phyloP scores from a whole-genome alignment of 1,284 basidiomycete genomes.

The Sphaerobolus stellatus region DNA sequence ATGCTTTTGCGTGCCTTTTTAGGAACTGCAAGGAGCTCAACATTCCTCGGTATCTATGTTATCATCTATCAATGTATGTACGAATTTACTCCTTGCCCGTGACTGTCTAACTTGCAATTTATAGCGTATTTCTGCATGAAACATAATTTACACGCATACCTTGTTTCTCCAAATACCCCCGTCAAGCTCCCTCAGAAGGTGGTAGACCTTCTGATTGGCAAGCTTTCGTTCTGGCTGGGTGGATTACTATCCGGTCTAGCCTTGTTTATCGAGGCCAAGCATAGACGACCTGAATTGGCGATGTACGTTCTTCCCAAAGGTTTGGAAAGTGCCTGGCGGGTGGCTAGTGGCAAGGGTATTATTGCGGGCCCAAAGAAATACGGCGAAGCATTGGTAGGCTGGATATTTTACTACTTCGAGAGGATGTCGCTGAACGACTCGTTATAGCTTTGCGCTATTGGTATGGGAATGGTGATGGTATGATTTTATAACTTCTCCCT shows the following conservation, averaged over 20 bases:
- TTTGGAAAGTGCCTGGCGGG: conserved; percentile 84
- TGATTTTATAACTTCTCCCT: conserved; percentile 6
- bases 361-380: conserved; percentile 74
- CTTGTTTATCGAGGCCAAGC: conserved; percentile 85
- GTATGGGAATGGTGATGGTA: conserved; percentile 93
- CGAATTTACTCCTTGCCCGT: conserved; percentile 1
- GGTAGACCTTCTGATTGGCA: conserved; percentile 60
- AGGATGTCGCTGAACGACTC: conserved; percentile 1
- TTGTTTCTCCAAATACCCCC: conserved; percentile 17
- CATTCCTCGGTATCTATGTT: conserved; percentile 87
- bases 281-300: conserved; percentile 79
- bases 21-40: conserved; percentile 83
- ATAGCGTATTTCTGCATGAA: conserved; percentile 76
- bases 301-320: conserved; percentile 97
- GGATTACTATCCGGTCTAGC: conserved; percentile 79
- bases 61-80: conserved; percentile 80
- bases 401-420: conserved; percentile 9
- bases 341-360: conserved; percentile 72
- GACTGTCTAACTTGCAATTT: background rate
- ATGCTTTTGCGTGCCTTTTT: conserved; percentile 65
- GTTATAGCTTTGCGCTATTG: conserved; percentile 59
- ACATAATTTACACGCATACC: conserved; percentile 52
- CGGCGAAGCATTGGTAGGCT: conserved; percentile 64
- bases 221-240: conserved; percentile 71
- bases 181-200: conserved; percentile 46